Evolutionary conservation across 352 stramenopile species (phyloP).

Genomic region (Phytophthora syringae): DNA sequence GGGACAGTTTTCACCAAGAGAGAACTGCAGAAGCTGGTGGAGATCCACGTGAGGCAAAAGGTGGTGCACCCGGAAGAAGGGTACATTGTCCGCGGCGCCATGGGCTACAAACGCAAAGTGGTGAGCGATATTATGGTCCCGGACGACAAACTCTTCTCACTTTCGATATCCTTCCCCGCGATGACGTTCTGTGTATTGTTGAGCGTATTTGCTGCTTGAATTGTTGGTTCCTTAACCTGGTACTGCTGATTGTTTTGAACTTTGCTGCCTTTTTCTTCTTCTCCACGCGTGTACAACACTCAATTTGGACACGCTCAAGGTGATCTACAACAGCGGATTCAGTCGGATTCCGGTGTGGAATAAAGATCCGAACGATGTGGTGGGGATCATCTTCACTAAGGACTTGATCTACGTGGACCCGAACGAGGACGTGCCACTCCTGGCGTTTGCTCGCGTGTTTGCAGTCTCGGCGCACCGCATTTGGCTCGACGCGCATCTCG

Average conservation of each 20-base stretch:
- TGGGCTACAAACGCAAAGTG: conserved; percentile 78
- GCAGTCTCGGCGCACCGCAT: conserved; percentile 73
- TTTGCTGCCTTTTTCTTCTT: conserved; percentile 15
- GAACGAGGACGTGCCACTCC: conserved; percentile 63
- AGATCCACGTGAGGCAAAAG: conserved; percentile 95
- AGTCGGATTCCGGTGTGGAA: conserved; percentile 96
- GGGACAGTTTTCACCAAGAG: conserved; percentile 94
- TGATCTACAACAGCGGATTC: conserved; percentile 92
- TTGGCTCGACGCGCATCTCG: conserved; percentile 70
- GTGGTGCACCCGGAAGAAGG: conserved; percentile 94
- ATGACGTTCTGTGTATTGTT: conserved; percentile 20
- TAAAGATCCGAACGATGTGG: conserved; percentile 96
- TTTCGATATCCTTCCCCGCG: conserved; percentile 65
- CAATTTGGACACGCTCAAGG: conserved; percentile 65
- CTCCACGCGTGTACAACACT: conserved; percentile 54
- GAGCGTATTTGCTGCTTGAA: not conserved
- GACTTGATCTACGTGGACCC: conserved; percentile 89
- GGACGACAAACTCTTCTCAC: conserved; percentile 76
- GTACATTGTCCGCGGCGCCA: conserved; percentile 94
- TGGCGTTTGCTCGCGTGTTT: conserved; percentile 94
- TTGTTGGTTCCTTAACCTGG: conserved; percentile 40
- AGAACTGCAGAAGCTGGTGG: conserved; percentile 95
- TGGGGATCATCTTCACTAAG: conserved; percentile 96
- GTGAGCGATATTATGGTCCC: conserved; percentile 94
- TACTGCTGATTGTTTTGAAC: conserved; percentile 31